A percentile compares a stretch with the other conserved stretches of the same genome.
These are phyloP conservation scores for Stentor roeselii DNA, from an alignment of 73 alveolate species.

Conservation along the genomic window DNA sequence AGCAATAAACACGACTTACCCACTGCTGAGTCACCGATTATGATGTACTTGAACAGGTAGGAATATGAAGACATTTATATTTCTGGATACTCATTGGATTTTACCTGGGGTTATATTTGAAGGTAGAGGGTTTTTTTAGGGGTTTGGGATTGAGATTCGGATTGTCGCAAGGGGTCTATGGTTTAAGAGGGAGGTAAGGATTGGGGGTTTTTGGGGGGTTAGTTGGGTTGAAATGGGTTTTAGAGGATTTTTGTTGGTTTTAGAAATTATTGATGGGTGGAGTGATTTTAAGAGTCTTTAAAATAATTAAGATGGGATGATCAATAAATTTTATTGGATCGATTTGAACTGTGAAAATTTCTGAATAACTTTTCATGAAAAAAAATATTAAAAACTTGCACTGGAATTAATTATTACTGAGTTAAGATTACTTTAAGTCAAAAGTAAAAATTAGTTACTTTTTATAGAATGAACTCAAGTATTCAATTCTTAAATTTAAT, in stretches of 20 bases:
- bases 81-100: neutral
- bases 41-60: constrained; percentile 59
- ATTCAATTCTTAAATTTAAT: neutral
- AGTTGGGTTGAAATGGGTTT: neutral
- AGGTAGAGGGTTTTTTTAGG: neutral
- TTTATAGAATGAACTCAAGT: neutral
- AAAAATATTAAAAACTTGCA: neutral
- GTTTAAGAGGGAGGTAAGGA: neutral
- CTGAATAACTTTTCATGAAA: neutral
- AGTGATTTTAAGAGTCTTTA: too few relatives aligned
- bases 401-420: neutral
- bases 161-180: neutral
- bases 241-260: neutral
- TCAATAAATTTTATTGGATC: too few relatives aligned
- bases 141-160: neutral
- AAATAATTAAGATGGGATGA: too few relatives aligned
- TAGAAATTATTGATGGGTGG: neutral
- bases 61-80: constrained; percentile 35
- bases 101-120: neutral
- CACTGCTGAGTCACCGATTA: constrained; percentile 77
- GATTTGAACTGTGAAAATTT: too few relatives aligned
- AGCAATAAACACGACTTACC: constrained; percentile 87
- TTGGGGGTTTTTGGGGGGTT: neutral
- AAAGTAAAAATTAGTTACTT: too few relatives aligned
- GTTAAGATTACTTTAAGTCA: neutral